phyloP scores from a whole-genome alignment of 805 yeast species.

The Teunomyces tritomae region DNA sequence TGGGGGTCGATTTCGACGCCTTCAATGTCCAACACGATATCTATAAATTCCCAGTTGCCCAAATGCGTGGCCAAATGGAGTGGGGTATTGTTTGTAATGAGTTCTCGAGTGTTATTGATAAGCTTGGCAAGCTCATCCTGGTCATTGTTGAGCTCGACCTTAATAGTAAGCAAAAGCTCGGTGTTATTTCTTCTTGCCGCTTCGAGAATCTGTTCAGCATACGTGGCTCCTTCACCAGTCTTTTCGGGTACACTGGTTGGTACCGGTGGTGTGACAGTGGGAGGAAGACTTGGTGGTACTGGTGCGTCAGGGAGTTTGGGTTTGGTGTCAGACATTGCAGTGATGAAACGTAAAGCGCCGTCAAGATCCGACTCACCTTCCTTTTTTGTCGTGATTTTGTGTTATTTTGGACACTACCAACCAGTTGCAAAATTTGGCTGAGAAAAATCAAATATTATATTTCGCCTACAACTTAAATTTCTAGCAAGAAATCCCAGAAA shows the following conservation, averaged over 20 bases:
- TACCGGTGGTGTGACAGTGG: neutral
- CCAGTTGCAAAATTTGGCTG: neutral
- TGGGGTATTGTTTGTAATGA: conserved; percentile 77
- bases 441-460: neutral
- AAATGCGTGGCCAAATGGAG: conserved; percentile 77
- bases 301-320: conserved; percentile 1
- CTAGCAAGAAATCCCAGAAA: too few species aligned
- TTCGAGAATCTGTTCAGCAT: conserved; percentile 74
- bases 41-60: conserved; percentile 87
- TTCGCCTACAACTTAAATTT: too few species aligned
- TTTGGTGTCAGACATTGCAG: neutral
- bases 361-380: neutral
- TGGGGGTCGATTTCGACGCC: conserved; percentile 88
- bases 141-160: conserved; percentile 42
- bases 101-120: conserved; percentile 62
- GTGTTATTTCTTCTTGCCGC: conserved; percentile 85
- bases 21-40: conserved; percentile 75
- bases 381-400: neutral
- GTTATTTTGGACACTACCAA: neutral
- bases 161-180: conserved; percentile 62
- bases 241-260: neutral
- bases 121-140: conserved; percentile 41
- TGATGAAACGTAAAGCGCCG: neutral
- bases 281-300: neutral
- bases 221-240: conserved; percentile 59